Base-by-base conservation (phyloP, 2,329 filamentous ascomycete species). In the Zalaria obscura region DNA sequence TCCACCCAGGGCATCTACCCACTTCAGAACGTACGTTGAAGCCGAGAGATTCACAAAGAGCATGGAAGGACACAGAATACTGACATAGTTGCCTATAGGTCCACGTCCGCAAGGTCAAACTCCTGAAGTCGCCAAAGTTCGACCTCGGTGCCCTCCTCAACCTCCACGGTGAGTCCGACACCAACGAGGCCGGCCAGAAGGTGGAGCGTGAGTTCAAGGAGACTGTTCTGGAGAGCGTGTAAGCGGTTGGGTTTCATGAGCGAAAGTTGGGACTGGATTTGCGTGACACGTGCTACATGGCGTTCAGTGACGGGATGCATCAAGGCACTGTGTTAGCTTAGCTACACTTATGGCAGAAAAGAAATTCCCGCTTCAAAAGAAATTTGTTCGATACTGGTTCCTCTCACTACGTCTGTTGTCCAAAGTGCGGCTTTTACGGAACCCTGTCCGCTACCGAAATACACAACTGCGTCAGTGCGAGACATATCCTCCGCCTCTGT, bases 101-200 rank as follows among this genome's bases (percentile, higher is more conserved):
- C 62, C 91, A 98, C 77, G 94, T 98, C 71, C 88, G 91, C 72
- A 98, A 98, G 80, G 89, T 98, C 63, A 98, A 98, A 82, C 84
- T 98, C 58, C 76, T 98, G 58, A 98, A 98, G 82, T 70, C 81
- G 54, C 91, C 91, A 64, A 98, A 98, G 78, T 96, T 98, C 75
- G 91, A 98, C 65, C 83, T 98, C 54, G 91, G 91, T 70, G 83
- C 85, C 58, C 79, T 98, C 57, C 82, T 98, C 69, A 83, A 83
- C 68, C 82, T 98, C 60, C 91, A 98, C 75, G 91, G 91, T 71
- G 91, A 98, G 78, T 93, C 88, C 50, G 81, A 78, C 62, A 88
- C 85, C 58, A 88, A 96, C 65, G 91, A 98, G 72, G 79, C 87
- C 66, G 91, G 91, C 60, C 85, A 95, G 72, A 96, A 95, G 85